phyloP scores from a whole-genome alignment of 768 basidiomycete species.

The Trichaptum fuscoviolaceum region DNA sequence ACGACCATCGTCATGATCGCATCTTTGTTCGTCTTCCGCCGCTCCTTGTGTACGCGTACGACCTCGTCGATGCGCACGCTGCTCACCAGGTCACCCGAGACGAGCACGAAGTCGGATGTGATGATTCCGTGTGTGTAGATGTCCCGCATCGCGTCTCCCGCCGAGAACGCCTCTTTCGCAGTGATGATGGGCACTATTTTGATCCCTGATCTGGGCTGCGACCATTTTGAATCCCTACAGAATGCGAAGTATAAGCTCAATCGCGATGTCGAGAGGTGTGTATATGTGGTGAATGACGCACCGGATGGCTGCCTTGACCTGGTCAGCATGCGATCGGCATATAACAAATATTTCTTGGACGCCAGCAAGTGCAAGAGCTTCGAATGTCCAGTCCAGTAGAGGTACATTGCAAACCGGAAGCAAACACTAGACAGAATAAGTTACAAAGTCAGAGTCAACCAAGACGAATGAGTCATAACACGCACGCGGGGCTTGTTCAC shows the following conservation, averaged over 20 bases:
- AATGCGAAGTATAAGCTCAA: constrained; percentile 8
- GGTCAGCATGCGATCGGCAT: constrained; percentile 84
- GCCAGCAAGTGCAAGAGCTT: constrained; percentile 89
- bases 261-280: constrained; percentile 1
- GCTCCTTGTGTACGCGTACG: constrained; percentile 82
- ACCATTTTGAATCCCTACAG: constrained; percentile 78
- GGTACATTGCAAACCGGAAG: constrained; percentile 93
- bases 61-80: constrained; percentile 89
- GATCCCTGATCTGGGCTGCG: constrained; percentile 69
- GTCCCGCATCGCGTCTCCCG: constrained; percentile 90
- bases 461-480: constrained; percentile 10
- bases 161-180: constrained; percentile 80
- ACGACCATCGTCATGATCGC: constrained; percentile 96
- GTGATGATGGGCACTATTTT: constrained; percentile 84
- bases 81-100: constrained; percentile 89
- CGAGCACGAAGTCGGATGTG: constrained; percentile 86
- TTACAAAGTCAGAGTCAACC: constrained; percentile 7
- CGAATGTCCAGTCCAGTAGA: constrained; percentile 93
- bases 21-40: constrained; percentile 83
- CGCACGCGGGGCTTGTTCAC: constrained; percentile 80
- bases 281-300: constrained; percentile 30
- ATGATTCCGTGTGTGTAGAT: constrained; percentile 90
- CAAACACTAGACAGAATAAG: constrained; percentile 56
- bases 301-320: constrained; percentile 82
- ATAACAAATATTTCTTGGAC: constrained; percentile 96